These are phyloP conservation scores for Sporobolomyces pararoseus DNA, from an alignment of 768 basidiomycete genomes.

Conservation along the genomic window DNA sequence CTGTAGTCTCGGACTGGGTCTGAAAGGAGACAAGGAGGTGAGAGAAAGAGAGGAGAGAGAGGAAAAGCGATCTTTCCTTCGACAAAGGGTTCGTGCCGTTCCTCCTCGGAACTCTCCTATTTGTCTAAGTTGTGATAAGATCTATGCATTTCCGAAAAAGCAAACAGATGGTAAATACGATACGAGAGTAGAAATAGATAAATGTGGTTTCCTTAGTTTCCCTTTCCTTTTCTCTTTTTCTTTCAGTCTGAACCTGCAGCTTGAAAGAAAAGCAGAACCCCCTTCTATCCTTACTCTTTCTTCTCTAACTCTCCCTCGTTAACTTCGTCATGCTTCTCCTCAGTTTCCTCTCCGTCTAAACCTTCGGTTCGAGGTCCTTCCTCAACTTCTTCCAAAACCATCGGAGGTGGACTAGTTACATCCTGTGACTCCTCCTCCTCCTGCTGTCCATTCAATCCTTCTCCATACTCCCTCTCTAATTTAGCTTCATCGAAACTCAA, in stretches of 20 bases:
- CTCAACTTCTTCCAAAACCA: slow-evolving; percentile 28
- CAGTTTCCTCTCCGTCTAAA: background rate
- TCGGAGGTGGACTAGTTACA: slow-evolving; percentile 11
- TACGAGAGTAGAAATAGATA: too few species aligned
- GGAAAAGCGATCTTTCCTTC: too few species aligned
- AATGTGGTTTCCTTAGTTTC: too few species aligned
- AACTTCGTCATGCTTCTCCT: too few species aligned
- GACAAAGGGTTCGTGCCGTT: too few species aligned
- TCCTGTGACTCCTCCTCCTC: background rate
- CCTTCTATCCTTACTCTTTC: background rate
- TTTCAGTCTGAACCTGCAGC: background rate
- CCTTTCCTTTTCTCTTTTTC: background rate
- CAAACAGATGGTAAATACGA: background rate
- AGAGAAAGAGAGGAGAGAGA: too few species aligned
- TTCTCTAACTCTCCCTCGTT: slow-evolving; percentile 1
- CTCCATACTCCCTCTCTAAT: slow-evolving; percentile 13
- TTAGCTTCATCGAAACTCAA: slow-evolving; percentile 16
- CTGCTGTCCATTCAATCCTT: background rate
- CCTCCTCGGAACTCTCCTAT: too few species aligned
- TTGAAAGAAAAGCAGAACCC: too few species aligned
- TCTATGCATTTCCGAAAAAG: too few species aligned
- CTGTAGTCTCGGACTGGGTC: too few species aligned
- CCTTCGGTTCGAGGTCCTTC: slow-evolving; percentile 8
- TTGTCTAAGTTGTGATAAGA: too few species aligned
- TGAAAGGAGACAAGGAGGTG: too few species aligned